Evolutionary conservation across 768 basidiomycete species (phyloP).

Genomic region (Rhizopogon vinicolor): DNA sequence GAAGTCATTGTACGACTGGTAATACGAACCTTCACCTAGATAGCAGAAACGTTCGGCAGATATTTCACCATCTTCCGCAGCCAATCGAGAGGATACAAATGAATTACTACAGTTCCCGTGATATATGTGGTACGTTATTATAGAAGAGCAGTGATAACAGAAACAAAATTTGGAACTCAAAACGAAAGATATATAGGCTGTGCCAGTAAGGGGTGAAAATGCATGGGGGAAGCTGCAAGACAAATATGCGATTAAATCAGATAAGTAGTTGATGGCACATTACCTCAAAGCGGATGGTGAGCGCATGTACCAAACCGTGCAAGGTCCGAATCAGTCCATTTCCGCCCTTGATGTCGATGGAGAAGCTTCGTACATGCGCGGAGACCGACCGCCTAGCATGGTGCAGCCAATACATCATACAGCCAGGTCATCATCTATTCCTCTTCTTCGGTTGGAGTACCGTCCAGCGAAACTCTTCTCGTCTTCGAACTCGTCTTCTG

Average conservation of each 20-base stretch:
- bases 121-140: conserved; percentile 22
- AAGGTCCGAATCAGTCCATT: conserved; percentile 19
- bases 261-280: not conserved
- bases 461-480: conserved; percentile 59
- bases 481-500: conserved; percentile 79
- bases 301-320: conserved; percentile 8
- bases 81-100: not conserved
- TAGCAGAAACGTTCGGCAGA: not conserved
- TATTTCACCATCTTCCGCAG: not conserved
- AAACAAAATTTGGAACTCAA: not conserved
- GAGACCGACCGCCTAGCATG: not conserved
- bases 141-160: conserved; percentile 11
- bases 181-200: conserved; percentile 2
- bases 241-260: conserved; percentile 5
- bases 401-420: conserved; percentile 15
- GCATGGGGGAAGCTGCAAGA: conserved; percentile 1
- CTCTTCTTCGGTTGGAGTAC: conserved; percentile 57
- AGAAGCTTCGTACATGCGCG: not conserved
- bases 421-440: conserved; percentile 31
- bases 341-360: not conserved
- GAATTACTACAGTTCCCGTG: conserved; percentile 18
- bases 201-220: conserved; percentile 1
- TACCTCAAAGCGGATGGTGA: not conserved
- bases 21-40: conserved; percentile 7
- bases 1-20: conserved; percentile 72